A percentile compares a stretch with the other conserved stretches of the same genome.
Conservation (phyloP, 1,139 yeast genomes). For the Candida buenavistaensis region DNA sequence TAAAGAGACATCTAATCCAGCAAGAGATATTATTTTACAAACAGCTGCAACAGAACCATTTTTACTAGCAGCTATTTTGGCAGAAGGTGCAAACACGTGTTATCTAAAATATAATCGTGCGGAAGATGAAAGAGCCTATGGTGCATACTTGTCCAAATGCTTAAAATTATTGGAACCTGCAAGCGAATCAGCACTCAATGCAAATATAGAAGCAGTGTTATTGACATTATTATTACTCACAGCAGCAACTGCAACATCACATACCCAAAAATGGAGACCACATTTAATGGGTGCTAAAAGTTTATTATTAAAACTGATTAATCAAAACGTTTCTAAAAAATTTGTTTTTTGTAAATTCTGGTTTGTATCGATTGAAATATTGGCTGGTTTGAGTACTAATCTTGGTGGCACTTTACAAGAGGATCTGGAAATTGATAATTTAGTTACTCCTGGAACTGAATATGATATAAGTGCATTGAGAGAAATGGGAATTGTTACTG, state of each 20-base stretch:
- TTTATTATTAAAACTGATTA: slow-evolving; percentile 46
- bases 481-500: slow-evolving; percentile 30
- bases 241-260: slow-evolving; percentile 58
- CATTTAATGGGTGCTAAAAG: slow-evolving; percentile 69
- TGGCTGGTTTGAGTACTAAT: slow-evolving; percentile 60
- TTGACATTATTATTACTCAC: slow-evolving; percentile 61
- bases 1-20: slow-evolving; percentile 40
- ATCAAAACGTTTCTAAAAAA: slow-evolving; percentile 24
- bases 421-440: slow-evolving; percentile 45
- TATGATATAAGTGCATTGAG: slow-evolving; percentile 33
- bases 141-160: slow-evolving; percentile 57
- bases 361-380: slow-evolving; percentile 61
- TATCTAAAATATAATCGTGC: slow-evolving; percentile 29
- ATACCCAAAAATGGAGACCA: slow-evolving; percentile 65
- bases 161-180: slow-evolving; percentile 47
- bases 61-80: slow-evolving; percentile 59
- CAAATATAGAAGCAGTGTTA: slow-evolving; percentile 59
- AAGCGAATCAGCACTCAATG: slow-evolving; percentile 26
- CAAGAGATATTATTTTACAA: slow-evolving; percentile 55
- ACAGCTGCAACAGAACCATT: slow-evolving; percentile 58
- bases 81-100: slow-evolving; percentile 61
- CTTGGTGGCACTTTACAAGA: slow-evolving; percentile 61
- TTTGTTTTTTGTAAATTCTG: slow-evolving; percentile 61
- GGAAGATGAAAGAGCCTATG: slow-evolving; percentile 48
- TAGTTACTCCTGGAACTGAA: slow-evolving; percentile 44